Evolutionary conservation across 2,329 filamentous ascomycete genomes (phyloP).

Genomic region (Mycosphaerella sp.): DNA sequence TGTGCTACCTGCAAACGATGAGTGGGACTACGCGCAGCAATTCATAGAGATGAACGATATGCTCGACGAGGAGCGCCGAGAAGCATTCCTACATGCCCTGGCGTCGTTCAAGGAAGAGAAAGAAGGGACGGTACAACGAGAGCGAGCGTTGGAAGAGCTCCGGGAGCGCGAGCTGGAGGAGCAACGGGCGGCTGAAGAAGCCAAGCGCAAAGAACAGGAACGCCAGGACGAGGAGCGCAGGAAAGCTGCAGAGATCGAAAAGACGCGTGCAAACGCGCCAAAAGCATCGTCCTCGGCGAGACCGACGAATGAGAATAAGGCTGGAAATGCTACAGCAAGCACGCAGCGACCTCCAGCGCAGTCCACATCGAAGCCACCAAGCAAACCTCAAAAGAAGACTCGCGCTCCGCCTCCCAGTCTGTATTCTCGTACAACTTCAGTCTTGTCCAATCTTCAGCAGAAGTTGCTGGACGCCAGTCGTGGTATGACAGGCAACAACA

Average conservation of each 20-base stretch:
- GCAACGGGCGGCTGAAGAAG: constrained; percentile 30
- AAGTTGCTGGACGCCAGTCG: constrained; percentile 38
- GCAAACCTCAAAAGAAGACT: constrained; percentile 21
- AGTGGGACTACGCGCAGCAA: constrained; percentile 92
- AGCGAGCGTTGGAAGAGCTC: constrained; percentile 55
- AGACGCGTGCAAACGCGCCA: constrained; percentile 12
- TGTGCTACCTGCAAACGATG: constrained; percentile 83
- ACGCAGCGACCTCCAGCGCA: constrained; percentile 11
- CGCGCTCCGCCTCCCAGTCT: constrained; percentile 19
- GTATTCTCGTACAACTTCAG: constrained; percentile 25
- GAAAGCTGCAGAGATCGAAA: constrained; percentile 28
- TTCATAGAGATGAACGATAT: constrained; percentile 84
- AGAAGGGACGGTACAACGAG: constrained; percentile 60
- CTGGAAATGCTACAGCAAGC: constrained; percentile 3
- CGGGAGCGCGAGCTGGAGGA: constrained; percentile 44
- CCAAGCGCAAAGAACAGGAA: constrained; percentile 29
- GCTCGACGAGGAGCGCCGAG: constrained; percentile 83
- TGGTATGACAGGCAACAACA: constrained; percentile 50
- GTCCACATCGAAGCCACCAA: constrained; percentile 16
- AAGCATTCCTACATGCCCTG: constrained; percentile 81
- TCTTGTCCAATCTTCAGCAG: constrained; percentile 44
- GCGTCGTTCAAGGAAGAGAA: constrained; percentile 80
- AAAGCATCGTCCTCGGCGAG: constrained; percentile 7
- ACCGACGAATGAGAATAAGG: constrained; percentile 8
- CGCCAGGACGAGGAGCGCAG: constrained; percentile 30